These are phyloP conservation scores for Stephanodiscus minutulus DNA, from an alignment of 108 stramenopile genomes.

Conservation along the genomic window DNA sequence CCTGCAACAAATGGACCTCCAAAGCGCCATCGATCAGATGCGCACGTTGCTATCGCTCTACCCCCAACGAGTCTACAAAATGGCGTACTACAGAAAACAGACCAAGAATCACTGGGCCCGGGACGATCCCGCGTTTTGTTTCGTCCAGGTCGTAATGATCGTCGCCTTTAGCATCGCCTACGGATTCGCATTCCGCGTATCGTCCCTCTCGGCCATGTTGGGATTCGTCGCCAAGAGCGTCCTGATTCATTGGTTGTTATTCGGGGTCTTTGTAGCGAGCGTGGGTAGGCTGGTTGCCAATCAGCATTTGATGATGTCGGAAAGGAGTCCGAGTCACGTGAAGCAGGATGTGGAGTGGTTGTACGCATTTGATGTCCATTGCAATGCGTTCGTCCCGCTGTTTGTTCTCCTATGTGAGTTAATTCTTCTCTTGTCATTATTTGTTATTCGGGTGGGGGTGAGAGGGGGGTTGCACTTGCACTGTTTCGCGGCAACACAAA, in stretches of 20 bases:
- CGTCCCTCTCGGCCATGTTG: constrained; percentile 59
- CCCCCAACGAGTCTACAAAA: constrained; percentile 88
- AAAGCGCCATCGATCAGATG: constrained; percentile 90
- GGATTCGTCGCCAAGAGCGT: constrained; percentile 46
- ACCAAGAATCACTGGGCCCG: constrained; percentile 99
- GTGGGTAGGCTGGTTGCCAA: constrained; percentile 78
- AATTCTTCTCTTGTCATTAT: constrained; percentile 1
- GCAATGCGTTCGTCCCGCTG: constrained; percentile 95
- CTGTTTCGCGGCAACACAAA: background rate
- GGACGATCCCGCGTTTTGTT: constrained; percentile 97
- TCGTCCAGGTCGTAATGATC: constrained; percentile 83
- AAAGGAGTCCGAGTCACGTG: constrained; percentile 74
- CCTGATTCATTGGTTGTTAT: constrained; percentile 54
- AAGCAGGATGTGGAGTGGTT: constrained; percentile 96
- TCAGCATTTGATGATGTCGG: constrained; percentile 66
- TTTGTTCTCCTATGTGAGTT: constrained; percentile 90
- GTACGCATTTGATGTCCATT: constrained; percentile 98
- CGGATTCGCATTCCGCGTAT: constrained; percentile 75
- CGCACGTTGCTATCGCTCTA: constrained; percentile 65
- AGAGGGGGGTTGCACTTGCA: background rate
- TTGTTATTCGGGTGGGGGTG: background rate
- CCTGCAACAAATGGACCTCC: constrained; percentile 86
- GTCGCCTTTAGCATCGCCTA: constrained; percentile 80
- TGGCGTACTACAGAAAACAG: constrained; percentile 88
- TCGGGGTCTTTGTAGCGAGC: constrained; percentile 70